phyloP scores from a whole-genome alignment of 192 early-diverging fungal genomes.

The Backusella psychrophila region DNA sequence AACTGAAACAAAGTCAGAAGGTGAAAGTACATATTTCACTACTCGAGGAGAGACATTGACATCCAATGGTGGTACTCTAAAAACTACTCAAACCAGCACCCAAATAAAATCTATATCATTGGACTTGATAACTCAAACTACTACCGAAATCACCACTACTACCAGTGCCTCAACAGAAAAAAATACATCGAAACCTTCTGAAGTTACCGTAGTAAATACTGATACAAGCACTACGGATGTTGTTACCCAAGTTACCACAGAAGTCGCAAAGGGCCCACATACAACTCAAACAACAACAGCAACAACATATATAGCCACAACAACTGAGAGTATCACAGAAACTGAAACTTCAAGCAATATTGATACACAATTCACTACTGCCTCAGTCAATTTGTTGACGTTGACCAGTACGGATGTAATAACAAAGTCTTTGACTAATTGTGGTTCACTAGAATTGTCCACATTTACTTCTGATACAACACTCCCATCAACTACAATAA shows the following conservation, averaged over 20 bases:
- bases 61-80: neutral
- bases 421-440: neutral
- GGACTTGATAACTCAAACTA: neutral
- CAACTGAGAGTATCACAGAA: neutral
- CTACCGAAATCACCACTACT: neutral
- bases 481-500: neutral
- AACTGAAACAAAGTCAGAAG: neutral
- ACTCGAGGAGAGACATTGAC: neutral
- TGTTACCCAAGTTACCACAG: neutral
- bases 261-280: neutral
- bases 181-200: neutral
- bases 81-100: neutral
- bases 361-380: neutral
- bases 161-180: neutral
- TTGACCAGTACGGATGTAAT: neutral
- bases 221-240: neutral
- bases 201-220: neutral
- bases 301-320: neutral
- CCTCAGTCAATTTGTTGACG: neutral
- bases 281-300: neutral
- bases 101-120: neutral
- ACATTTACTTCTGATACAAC: neutral
- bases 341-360: neutral
- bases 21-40: neutral
- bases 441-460: neutral